Conservation (phyloP, 2,329 filamentous ascomycete genomes). For the Stemphylium lycopersici region DNA sequence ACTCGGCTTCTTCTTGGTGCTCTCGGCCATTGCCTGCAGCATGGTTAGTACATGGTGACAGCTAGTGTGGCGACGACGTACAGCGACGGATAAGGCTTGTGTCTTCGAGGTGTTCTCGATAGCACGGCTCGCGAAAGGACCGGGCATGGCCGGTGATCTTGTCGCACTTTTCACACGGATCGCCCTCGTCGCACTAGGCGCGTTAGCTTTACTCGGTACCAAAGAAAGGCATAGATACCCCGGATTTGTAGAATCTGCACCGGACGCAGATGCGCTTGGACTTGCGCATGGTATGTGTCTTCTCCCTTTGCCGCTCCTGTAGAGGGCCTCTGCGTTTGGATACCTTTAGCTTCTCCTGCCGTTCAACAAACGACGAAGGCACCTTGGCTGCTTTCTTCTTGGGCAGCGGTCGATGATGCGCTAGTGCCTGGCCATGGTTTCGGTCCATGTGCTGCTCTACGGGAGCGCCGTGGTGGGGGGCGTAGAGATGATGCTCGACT, state of each 20-base stretch:
- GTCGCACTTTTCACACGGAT: conserved; percentile 40
- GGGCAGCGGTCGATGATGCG: conserved; percentile 18
- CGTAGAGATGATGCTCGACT: conserved; percentile 19
- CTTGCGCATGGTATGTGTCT: conserved; percentile 46
- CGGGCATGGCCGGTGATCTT: conserved; percentile 40
- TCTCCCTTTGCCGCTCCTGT: conserved; percentile 34
- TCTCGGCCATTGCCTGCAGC: conserved; percentile 45
- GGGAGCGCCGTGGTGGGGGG: conserved; percentile 15
- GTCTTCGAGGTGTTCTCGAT: conserved; percentile 41
- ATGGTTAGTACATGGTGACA: conserved; percentile 11
- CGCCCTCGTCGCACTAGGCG: conserved; percentile 40
- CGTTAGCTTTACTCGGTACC: conserved; percentile 5
- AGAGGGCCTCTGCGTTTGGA: conserved; percentile 41
- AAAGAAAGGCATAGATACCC: conserved; percentile 24
- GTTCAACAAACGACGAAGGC: conserved; percentile 42
- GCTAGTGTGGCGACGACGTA: conserved; percentile 14
- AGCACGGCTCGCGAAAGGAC: conserved; percentile 41
- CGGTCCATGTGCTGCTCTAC: conserved; percentile 17
- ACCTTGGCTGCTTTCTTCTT: conserved; percentile 39
- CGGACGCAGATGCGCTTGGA: conserved; percentile 40
- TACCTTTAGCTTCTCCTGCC: conserved; percentile 42
- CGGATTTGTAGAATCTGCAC: conserved; percentile 45
- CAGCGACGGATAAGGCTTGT: conserved; percentile 41
- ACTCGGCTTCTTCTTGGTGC: conserved; percentile 43
- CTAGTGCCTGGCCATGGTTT: conserved; percentile 5